These are phyloP conservation scores for Drosera capensis DNA, from an alignment of 148 eudicot genomes.

Conservation along the genomic window DNA sequence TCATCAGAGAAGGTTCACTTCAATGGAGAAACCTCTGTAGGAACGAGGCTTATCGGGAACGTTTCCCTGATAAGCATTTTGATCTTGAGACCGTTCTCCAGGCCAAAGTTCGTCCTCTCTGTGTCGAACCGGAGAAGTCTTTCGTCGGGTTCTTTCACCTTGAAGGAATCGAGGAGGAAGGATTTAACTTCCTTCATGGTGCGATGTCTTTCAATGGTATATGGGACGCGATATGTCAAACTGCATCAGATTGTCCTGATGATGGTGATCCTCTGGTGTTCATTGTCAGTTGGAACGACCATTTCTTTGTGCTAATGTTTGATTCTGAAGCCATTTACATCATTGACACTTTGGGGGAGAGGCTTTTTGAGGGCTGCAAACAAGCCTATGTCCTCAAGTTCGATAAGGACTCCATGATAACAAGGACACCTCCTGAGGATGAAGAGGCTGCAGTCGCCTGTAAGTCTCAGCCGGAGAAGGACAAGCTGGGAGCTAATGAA, in stretches of 20 bases:
- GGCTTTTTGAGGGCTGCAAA: constrained; percentile 31
- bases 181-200: constrained; percentile 37
- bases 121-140: constrained; percentile 33
- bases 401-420: constrained; percentile 23
- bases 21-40: constrained; percentile 55
- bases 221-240: constrained; percentile 36
- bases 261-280: constrained; percentile 16
- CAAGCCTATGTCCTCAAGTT: constrained; percentile 33
- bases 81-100: constrained; percentile 50
- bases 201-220: constrained; percentile 51
- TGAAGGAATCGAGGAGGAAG: constrained; percentile 36
- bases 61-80: constrained; percentile 54
- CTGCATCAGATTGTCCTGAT: not conserved
- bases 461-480: not conserved
- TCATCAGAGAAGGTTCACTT: constrained; percentile 48
- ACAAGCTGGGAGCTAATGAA: not conserved
- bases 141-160: constrained; percentile 56
- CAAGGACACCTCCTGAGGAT: constrained; percentile 6
- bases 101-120: constrained; percentile 32
- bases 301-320: constrained; percentile 41
- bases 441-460: not conserved
- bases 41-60: constrained; percentile 19
- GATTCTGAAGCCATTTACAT: constrained; percentile 30
- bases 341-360: constrained; percentile 32
- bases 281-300: too few species aligned